These are phyloP conservation scores for Dryas integrifolia DNA, from an alignment of 331 rosid genomes.

Conservation along the genomic window DNA sequence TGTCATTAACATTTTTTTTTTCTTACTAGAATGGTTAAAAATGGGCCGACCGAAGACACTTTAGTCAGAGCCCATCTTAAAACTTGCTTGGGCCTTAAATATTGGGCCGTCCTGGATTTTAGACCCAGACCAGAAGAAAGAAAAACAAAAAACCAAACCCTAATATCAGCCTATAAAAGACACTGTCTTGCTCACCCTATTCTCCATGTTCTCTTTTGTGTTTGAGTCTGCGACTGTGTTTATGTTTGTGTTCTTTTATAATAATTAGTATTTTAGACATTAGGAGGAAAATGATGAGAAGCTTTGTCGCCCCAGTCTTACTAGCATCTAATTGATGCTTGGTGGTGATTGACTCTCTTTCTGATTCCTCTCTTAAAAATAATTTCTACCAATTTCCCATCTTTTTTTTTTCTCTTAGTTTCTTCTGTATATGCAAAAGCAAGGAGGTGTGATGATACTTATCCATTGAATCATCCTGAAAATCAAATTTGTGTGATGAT, in stretches of 20 bases:
- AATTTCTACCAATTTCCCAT: background rate
- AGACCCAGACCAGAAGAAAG: background rate
- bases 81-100: background rate
- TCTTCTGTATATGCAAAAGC: background rate
- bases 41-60: no score
- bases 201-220: background rate
- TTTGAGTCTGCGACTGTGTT: background rate
- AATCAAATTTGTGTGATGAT: conserved; percentile 1
- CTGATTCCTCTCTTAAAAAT: conserved; percentile 9
- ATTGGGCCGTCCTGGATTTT: background rate
- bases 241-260: background rate
- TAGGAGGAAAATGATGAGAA: conserved; percentile 14
- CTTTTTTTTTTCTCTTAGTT: no score
- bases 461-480: conserved; percentile 25
- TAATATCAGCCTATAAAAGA: conserved; percentile 16
- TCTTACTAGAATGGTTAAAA: no score
- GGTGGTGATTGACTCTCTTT: conserved; percentile 26
- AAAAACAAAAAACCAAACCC: background rate
- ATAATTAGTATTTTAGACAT: background rate
- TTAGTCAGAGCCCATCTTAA: background rate
- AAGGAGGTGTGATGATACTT: conserved; percentile 20
- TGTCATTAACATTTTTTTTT: no score
- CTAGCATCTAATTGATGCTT: conserved; percentile 13
- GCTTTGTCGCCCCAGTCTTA: conserved; percentile 29
- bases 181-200: no score